These are phyloP conservation scores for Dictyostelium capitatum DNA, from an alignment of 78 protist species.

Conservation along the genomic window DNA sequence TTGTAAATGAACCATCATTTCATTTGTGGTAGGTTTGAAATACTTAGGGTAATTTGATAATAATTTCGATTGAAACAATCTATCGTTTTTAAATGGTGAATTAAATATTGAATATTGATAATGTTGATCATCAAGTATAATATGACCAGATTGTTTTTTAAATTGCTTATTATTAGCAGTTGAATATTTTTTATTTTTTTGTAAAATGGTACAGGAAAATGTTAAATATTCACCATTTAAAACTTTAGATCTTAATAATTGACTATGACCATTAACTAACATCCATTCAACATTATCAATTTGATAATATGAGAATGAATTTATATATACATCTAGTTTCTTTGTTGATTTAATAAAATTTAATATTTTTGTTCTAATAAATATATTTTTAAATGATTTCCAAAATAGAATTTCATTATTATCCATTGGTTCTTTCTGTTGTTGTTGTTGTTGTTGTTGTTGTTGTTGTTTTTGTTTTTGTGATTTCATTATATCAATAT, in stretches of 20 bases:
- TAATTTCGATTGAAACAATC: too few relatives aligned
- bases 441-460: not conserved
- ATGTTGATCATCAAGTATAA: too few relatives aligned
- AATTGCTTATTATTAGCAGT: not conserved
- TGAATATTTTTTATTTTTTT: too few relatives aligned
- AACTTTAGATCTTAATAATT: not conserved
- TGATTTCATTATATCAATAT: too few relatives aligned
- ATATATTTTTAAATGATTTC: not conserved
- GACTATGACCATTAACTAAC: not conserved
- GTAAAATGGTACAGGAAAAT: too few relatives aligned
- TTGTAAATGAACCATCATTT: too few relatives aligned
- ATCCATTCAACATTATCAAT: not conserved
- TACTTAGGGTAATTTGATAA: too few relatives aligned
- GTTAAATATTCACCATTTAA: not conserved
- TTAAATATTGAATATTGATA: not conserved
- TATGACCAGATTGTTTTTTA: too few relatives aligned
- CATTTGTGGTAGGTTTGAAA: not conserved
- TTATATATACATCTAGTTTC: not conserved
- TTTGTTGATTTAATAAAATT: not conserved
- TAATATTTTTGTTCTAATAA: not conserved
- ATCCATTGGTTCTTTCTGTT: too few relatives aligned
- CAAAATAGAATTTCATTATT: not conserved
- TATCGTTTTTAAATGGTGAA: not conserved
- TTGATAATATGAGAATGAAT: not conserved
- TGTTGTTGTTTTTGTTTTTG: too few relatives aligned